Conservation (phyloP, 495 filamentous ascomycete genomes). For the Lichenothelia convexa region DNA sequence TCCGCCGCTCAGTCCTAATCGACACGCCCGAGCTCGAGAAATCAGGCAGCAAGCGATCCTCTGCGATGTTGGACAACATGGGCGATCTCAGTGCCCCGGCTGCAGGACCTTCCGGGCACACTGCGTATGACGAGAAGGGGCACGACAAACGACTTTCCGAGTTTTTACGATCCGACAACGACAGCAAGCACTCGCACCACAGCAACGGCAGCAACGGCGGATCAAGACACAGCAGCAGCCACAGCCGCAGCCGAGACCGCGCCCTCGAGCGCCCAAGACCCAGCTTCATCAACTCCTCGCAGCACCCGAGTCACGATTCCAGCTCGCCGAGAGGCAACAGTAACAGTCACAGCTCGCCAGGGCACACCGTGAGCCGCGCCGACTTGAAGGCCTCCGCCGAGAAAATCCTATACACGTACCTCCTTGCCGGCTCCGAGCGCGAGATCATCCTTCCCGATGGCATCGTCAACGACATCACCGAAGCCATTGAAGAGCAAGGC, state of each 20-base stretch:
- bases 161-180: constrained; percentile 64
- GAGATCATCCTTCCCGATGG: constrained; percentile 83
- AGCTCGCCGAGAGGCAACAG: constrained; percentile 16
- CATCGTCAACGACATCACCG: constrained; percentile 64
- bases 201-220: constrained; percentile 29
- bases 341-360: constrained; percentile 5
- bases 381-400: constrained; percentile 88
- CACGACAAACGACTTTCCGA: constrained; percentile 75
- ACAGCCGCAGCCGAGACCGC: no score
- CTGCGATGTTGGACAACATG: constrained; percentile 52
- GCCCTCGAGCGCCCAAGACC: constrained; percentile 33
- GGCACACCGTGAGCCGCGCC: constrained; percentile 60
- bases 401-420: constrained; percentile 91
- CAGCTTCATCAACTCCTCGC: constrained; percentile 52
- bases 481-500: constrained; percentile 68
- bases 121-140: constrained; percentile 31
- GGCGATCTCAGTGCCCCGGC: constrained; percentile 46
- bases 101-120: constrained; percentile 30
- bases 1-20: constrained; percentile 81
- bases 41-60: constrained; percentile 63
- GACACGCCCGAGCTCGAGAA: constrained; percentile 84
- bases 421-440: constrained; percentile 80
- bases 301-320: constrained; percentile 6
- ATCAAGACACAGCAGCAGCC: constrained; percentile 26
- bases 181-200: constrained; percentile 42